Percentiles rank a stretch among this genome's conserved stretches.
These are phyloP conservation scores for Metschnikowia baotianmanensis DNA, from an alignment of 805 yeast species.

Conservation along the genomic window DNA sequence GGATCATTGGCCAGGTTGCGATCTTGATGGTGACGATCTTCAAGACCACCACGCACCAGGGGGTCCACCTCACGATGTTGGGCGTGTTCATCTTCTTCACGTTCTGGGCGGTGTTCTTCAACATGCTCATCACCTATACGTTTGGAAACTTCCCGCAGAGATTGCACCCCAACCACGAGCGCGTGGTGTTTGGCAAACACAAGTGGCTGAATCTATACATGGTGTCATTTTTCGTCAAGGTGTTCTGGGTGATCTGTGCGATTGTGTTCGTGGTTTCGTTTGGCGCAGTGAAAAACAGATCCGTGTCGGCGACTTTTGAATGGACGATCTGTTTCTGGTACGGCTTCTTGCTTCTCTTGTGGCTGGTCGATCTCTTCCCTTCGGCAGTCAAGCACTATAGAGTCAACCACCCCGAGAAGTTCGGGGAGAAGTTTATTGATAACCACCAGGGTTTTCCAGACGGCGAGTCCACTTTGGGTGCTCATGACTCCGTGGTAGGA, in stretches of 20 bases:
- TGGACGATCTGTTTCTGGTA: slow-evolving; percentile 86
- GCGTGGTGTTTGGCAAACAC: slow-evolving; percentile 35
- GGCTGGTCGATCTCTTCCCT: slow-evolving; percentile 69
- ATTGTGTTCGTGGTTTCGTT: slow-evolving; percentile 69
- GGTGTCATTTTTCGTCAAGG: slow-evolving; percentile 52
- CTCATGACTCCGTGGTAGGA: not conserved
- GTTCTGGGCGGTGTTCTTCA: slow-evolving; percentile 47
- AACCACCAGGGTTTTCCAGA: slow-evolving; percentile 11
- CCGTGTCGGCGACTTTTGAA: slow-evolving; percentile 65
- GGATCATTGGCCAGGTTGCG: slow-evolving; percentile 64
- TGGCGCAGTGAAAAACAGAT: slow-evolving; percentile 41
- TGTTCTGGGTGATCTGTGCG: slow-evolving; percentile 65
- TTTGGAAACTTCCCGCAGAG: slow-evolving; percentile 38
- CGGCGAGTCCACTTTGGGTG: not conserved
- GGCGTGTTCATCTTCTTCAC: slow-evolving; percentile 66
- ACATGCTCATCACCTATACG: slow-evolving; percentile 34
- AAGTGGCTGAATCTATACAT: slow-evolving; percentile 41
- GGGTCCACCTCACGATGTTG: slow-evolving; percentile 66
- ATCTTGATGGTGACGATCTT: slow-evolving; percentile 72
- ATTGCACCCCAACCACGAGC: slow-evolving; percentile 38
- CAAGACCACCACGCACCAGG: slow-evolving; percentile 56
- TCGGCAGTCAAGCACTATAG: slow-evolving; percentile 44
- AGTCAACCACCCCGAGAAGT: slow-evolving; percentile 28
- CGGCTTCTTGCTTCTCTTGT: slow-evolving; percentile 60
- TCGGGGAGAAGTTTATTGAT: slow-evolving; percentile 19